A percentile compares a stretch with the other conserved stretches of the same genome.
phyloP scores from a whole-genome alignment of 148 eudicot species.

The Vaccinium macrocarpon region DNA sequence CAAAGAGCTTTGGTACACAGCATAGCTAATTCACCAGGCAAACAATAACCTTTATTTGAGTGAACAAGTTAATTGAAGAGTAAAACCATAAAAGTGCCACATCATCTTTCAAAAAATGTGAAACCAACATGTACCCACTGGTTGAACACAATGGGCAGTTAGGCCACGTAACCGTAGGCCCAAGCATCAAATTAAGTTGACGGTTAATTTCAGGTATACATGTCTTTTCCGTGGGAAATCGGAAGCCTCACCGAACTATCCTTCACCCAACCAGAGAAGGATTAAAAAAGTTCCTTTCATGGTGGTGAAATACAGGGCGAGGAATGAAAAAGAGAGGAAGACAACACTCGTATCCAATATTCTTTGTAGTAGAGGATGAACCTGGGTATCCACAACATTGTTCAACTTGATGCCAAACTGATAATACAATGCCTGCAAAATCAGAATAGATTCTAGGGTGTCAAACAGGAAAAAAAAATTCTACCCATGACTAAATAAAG shows the following conservation, averaged over 20 bases:
- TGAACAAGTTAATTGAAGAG: conserved; percentile 6
- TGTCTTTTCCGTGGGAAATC: no score
- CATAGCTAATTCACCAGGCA: conserved; percentile 8
- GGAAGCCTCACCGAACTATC: no score
- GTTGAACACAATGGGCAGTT: background rate
- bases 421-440: conserved; percentile 67
- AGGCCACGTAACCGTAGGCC: background rate
- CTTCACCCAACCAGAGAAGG: no score
- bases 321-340: background rate
- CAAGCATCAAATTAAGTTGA: background rate
- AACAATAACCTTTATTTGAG: background rate
- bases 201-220: background rate
- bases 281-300: background rate
- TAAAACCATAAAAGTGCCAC: conserved; percentile 10
- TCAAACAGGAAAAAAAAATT: background rate
- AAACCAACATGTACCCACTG: no score
- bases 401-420: conserved; percentile 86
- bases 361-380: conserved; percentile 17
- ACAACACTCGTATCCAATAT: background rate
- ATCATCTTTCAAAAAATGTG: background rate
- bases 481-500: conserved; percentile 2
- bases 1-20: background rate
- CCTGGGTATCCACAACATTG: conserved; percentile 97
- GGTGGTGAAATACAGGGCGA: background rate
- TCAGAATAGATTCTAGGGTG: conserved; percentile 2